Conservation (phyloP, 2,329 filamentous ascomycete genomes). For the Tolypocladium guangdongense region DNA sequence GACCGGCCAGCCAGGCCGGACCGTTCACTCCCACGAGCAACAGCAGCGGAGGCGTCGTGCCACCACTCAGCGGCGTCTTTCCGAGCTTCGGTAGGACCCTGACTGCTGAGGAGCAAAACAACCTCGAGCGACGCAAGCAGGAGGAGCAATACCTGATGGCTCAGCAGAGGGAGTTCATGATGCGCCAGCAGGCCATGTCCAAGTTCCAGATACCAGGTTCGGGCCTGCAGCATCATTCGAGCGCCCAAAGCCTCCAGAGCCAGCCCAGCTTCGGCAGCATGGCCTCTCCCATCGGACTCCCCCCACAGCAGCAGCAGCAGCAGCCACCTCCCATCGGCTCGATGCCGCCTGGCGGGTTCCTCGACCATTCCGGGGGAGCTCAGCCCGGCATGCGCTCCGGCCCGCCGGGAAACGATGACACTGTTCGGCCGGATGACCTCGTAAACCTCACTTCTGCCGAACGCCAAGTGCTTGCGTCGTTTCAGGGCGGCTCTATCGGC, state of each 20-base stretch:
- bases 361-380: conserved; percentile 43
- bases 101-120: conserved; percentile 96
- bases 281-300: conserved; percentile 64
- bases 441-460: conserved; percentile 48
- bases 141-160: conserved; percentile 97
- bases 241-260: conserved; percentile 89
- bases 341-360: conserved; percentile 57
- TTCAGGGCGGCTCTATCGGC: conserved; percentile 10
- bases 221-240: conserved; percentile 80
- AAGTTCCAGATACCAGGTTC: conserved; percentile 53
- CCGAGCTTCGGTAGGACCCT: conserved; percentile 93
- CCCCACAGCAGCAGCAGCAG: conserved; percentile 27
- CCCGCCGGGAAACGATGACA: conserved; percentile 29
- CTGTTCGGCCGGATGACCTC: conserved; percentile 63
- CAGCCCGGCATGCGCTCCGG: conserved; percentile 13
- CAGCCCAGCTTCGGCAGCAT: conserved; percentile 96
- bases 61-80: conserved; percentile 86
- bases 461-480: conserved; percentile 38
- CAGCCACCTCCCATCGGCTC: conserved; percentile 25
- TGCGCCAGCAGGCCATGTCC: conserved; percentile 70
- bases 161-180: conserved; percentile 84
- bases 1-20: conserved; percentile 48
- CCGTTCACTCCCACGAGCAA: conserved; percentile 37
- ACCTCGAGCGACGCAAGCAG: conserved; percentile 89
- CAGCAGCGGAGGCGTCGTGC: conserved; percentile 55